phyloP scores from a whole-genome alignment of 1,139 yeast species.

The Arxiozyma telluris region DNA sequence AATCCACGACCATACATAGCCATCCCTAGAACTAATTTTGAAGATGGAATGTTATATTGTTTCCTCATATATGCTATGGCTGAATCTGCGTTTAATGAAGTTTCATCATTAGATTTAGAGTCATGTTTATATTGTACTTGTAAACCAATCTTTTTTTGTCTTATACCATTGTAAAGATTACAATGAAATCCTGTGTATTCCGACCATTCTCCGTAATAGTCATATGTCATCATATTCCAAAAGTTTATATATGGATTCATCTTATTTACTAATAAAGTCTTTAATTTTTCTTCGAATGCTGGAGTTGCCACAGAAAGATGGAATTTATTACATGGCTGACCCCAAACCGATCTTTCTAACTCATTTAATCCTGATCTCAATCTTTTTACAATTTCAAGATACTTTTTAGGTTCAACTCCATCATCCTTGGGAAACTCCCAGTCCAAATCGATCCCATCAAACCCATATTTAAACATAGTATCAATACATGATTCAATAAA shows the following conservation, averaged over 20 bases:
- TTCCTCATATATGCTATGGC: constrained; percentile 40
- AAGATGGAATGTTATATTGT: constrained; percentile 36
- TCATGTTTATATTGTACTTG: constrained; percentile 7
- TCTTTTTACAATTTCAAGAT: constrained; percentile 38
- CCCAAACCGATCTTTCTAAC: constrained; percentile 29
- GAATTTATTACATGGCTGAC: constrained; percentile 29
- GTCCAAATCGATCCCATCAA: constrained; percentile 89
- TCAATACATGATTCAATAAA: constrained; percentile 47
- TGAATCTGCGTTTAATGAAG: constrained; percentile 40
- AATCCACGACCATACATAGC: constrained; percentile 81
- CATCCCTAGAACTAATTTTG: constrained; percentile 72
- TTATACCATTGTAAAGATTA: constrained; percentile 40
- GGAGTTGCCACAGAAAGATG: constrained; percentile 71
- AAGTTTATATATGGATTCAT: constrained; percentile 53
- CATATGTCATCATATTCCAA: constrained; percentile 91
- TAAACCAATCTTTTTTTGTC: neutral
- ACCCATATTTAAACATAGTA: constrained; percentile 46
- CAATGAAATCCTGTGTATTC: constrained; percentile 54
- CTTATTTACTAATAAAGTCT: constrained; percentile 36
- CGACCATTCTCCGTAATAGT: constrained; percentile 77
- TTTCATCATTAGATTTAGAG: constrained; percentile 32
- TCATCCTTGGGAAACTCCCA: constrained; percentile 76
- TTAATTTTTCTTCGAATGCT: constrained; percentile 43
- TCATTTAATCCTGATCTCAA: constrained; percentile 39
- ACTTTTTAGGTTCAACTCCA: constrained; percentile 37